Conservation (phyloP, 306 rosid species). For the Senna siamea region DNA sequence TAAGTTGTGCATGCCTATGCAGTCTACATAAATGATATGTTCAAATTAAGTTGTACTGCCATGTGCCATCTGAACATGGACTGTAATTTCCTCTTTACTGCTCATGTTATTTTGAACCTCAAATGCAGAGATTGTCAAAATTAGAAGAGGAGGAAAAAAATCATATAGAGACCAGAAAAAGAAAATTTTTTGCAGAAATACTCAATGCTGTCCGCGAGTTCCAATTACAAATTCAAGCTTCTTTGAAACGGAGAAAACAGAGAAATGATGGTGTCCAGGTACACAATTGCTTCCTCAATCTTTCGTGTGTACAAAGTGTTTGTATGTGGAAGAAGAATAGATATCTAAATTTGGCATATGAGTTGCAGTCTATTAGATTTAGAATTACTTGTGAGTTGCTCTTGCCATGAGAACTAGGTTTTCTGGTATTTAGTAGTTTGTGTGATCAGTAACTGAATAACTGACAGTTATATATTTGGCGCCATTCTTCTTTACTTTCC, state of each 20-base stretch:
- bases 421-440: neutral
- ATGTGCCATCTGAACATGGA: slow-evolving; percentile 2
- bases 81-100: slow-evolving; percentile 29
- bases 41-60: neutral
- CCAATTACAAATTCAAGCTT: slow-evolving; percentile 92
- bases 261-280: slow-evolving; percentile 91
- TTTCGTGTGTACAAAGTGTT: slow-evolving; percentile 27
- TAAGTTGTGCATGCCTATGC: neutral
- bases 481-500: neutral
- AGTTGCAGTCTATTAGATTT: slow-evolving; percentile 13
- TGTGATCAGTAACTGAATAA: neutral
- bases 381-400: neutral
- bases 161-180: slow-evolving; percentile 82
- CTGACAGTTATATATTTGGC: slow-evolving; percentile 2
- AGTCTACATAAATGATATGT: slow-evolving; percentile 2
- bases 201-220: slow-evolving; percentile 94
- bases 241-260: slow-evolving; percentile 91
- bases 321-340: slow-evolving; percentile 16
- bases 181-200: slow-evolving; percentile 87
- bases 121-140: slow-evolving; percentile 88
- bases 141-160: slow-evolving; percentile 89
- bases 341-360: slow-evolving; percentile 4
- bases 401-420: slow-evolving; percentile 17
- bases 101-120: slow-evolving; percentile 42
- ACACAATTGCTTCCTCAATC: slow-evolving; percentile 31